Evolutionary conservation across 164 flowering plant genomes (phyloP).

Genomic region (Dillenia turbinata): DNA sequence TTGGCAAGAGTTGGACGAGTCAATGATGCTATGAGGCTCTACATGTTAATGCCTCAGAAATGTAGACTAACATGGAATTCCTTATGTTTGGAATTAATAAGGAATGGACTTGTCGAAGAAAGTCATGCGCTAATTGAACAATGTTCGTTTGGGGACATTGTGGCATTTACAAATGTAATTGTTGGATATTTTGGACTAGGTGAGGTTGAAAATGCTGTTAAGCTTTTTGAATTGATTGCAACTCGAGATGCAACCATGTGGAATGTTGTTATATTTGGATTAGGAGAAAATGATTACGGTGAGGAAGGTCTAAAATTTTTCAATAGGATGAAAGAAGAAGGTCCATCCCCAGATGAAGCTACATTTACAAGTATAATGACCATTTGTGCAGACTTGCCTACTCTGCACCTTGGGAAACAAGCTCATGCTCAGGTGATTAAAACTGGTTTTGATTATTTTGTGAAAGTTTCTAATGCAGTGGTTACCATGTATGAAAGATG

Average conservation of each 20-base stretch:
- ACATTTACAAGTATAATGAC: conserved; percentile 56
- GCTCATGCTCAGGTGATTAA: conserved; percentile 42
- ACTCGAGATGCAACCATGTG: conserved; percentile 42
- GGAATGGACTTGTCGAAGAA: conserved; percentile 36
- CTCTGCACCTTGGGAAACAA: conserved; percentile 51
- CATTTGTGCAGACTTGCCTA: conserved; percentile 46
- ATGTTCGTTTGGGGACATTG: conserved; percentile 35
- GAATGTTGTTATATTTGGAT: conserved; percentile 59
- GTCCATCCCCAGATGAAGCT: conserved; percentile 36
- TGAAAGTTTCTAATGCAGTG: conserved; percentile 55
- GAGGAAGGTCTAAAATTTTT: conserved; percentile 55
- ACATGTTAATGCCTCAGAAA: conserved; percentile 42
- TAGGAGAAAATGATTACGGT: conserved; percentile 52
- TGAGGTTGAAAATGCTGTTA: conserved; percentile 31
- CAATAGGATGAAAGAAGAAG: conserved; percentile 37
- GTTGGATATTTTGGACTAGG: conserved; percentile 53
- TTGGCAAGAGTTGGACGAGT: conserved; percentile 26
- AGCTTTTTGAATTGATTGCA: conserved; percentile 39
- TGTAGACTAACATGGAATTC: conserved; percentile 41
- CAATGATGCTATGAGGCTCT: conserved; percentile 39
- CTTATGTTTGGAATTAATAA: conserved; percentile 35
- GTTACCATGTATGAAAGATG: conserved; percentile 63
- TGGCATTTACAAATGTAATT: conserved; percentile 50
- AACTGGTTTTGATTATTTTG: conserved; percentile 26
- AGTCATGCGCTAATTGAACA: conserved; percentile 57